Conservation (phyloP, 2,329 filamentous ascomycete species). For the Sporothrix mexicana region DNA sequence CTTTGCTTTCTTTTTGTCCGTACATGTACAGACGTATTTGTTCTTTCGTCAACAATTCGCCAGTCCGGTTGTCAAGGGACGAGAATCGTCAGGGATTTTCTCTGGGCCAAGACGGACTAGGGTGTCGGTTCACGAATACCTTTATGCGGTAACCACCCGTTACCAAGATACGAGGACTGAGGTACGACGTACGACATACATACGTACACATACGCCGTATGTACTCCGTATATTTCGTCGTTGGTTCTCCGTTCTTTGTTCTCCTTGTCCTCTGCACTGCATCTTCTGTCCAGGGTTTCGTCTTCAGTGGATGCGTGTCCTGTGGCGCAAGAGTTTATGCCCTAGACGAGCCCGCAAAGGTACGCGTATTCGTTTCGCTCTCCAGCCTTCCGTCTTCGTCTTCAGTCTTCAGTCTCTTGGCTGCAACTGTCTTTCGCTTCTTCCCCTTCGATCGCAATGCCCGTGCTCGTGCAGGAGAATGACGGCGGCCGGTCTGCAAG, state of each 20-base stretch:
- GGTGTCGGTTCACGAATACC: no score
- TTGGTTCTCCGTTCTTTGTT: no score
- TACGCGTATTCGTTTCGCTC: neutral
- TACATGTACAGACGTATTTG: no score
- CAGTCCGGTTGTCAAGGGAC: neutral
- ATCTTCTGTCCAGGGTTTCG: neutral
- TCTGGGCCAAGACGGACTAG: neutral
- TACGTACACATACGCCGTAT: no score
- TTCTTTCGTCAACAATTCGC: slow-evolving; percentile 4
- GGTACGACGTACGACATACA: no score
- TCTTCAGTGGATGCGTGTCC: neutral
- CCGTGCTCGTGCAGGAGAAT: slow-evolving; percentile 2
- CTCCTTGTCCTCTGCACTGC: no score
- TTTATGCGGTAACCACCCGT: no score
- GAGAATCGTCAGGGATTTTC: no score
- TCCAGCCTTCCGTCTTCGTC: neutral
- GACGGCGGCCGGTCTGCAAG: neutral
- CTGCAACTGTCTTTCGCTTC: neutral
- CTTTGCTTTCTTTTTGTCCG: neutral
- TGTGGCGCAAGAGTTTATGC: slow-evolving; percentile 13
- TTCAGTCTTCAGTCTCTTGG: neutral
- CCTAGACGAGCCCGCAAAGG: neutral
- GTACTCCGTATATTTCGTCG: no score
- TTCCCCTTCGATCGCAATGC: neutral
- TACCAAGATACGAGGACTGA: no score